Evolutionary conservation across 768 basidiomycete species (phyloP), one percentile per base, ranked within the genome.

Genomic region (Tremella fuciformis): DNA sequence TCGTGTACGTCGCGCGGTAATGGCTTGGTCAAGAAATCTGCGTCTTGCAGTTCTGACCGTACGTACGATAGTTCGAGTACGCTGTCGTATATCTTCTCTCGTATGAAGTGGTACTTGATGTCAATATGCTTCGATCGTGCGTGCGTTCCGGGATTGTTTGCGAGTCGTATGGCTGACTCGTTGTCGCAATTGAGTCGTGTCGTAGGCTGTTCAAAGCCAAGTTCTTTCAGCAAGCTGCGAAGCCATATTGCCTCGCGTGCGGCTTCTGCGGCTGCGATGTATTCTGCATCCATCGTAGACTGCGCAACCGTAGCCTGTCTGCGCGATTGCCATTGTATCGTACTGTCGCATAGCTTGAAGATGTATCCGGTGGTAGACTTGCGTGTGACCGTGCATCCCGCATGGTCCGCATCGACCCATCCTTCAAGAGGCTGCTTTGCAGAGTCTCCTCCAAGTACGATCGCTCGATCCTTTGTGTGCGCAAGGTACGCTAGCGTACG

Each of bases 251-350:
- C 73, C 59, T 82, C 76, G 47, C 76, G 70, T 0, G 69, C 55
- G 0, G 77, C 77, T 42, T 80, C 71, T 0, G 69, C 55, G 0
- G 70, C 56, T 0, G 80, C 80, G 8, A 81, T 72, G 64, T 81
- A 82, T 69, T 83, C 81, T 0, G 80, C 79, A 60, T 84, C 81
- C 3, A 71, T 71, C 0, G 78, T 80, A 0, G 80, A 83, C 0
- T 74, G 63, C 0, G 82, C 66, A 21, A 81, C 71, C 0, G 73
- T 73, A 1, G 58, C 42, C 63, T 84, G 83, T 49, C 78, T 73
- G 46, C 77, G 73, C 0, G 78, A 78, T 22, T 65, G 66, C 82
- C 82, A 83, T 1, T 73, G 60, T 3, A 83, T 67, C 1, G 78
- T 66, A 3, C 77, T 80, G 0, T 77, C 76, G 19, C 65, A 61